Conservation (phyloP, 805 yeast genomes). For the Wickerhamiella bombiphila region DNA sequence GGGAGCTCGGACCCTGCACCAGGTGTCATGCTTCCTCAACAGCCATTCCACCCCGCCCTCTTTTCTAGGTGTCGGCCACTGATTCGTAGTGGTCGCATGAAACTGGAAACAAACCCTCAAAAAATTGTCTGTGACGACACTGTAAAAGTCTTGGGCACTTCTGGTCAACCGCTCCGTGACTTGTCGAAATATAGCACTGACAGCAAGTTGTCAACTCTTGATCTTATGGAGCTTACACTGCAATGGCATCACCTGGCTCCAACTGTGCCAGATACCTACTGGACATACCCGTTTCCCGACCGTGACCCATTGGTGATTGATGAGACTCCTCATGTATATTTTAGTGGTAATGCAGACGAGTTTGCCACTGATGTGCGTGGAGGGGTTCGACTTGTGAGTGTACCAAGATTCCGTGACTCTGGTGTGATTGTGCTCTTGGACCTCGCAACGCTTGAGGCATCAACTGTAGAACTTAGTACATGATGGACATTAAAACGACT, state of each 20-base stretch:
- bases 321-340: slow-evolving; percentile 74
- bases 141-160: slow-evolving; percentile 47
- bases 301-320: slow-evolving; percentile 65
- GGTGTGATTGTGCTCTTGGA: slow-evolving; percentile 54
- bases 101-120: slow-evolving; percentile 55
- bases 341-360: slow-evolving; percentile 68
- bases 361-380: slow-evolving; percentile 27
- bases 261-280: slow-evolving; percentile 89
- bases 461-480: slow-evolving; percentile 26
- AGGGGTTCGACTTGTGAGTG: slow-evolving; percentile 39
- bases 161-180: slow-evolving; percentile 79
- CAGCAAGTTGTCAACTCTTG: slow-evolving; percentile 29
- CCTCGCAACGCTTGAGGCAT: slow-evolving; percentile 39
- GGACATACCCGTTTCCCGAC: slow-evolving; percentile 70
- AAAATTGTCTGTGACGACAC: slow-evolving; percentile 38
- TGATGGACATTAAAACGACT: no score
- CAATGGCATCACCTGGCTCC: slow-evolving; percentile 83
- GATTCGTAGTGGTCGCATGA: slow-evolving; percentile 20
- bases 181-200: slow-evolving; percentile 43
- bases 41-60: slow-evolving; percentile 68
- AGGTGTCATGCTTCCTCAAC: slow-evolving; percentile 63
- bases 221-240: slow-evolving; percentile 51
- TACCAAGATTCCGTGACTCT: slow-evolving; percentile 57
- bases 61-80: slow-evolving; percentile 35
- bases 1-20: slow-evolving; percentile 82